A percentile compares a stretch with the other conserved stretches of the same genome.
phyloP scores from a whole-genome alignment of 1,284 basidiomycete species.

The Tilletia indica region DNA sequence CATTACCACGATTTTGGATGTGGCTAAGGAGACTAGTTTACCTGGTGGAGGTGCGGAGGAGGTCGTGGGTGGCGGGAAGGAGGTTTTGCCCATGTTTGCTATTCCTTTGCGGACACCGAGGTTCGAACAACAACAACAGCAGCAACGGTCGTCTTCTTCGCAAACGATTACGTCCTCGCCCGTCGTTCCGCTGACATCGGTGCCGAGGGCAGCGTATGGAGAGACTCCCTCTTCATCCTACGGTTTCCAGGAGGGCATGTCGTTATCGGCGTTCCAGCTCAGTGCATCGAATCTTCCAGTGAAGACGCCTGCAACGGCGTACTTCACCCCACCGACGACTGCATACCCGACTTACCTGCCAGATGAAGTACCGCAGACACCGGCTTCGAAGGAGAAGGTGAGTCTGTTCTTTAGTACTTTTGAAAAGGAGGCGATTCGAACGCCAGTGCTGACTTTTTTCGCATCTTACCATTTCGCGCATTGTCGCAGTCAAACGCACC shows the following conservation, averaged over 20 bases:
- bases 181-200: too few species aligned
- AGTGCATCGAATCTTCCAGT: too few species aligned
- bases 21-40: conserved; percentile 68
- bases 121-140: background rate
- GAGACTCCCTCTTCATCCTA: too few species aligned
- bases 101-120: conserved; percentile 13
- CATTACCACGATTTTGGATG: conserved; percentile 83
- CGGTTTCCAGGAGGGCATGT: too few species aligned
- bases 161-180: too few species aligned
- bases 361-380: background rate
- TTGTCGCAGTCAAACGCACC: conserved; percentile 1
- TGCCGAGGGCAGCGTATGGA: too few species aligned
- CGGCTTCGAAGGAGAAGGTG: background rate
- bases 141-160: too few species aligned
- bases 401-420: background rate
- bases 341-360: conserved; percentile 13
- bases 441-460: background rate
- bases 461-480: background rate
- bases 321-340: conserved; percentile 25
- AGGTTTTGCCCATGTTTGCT: background rate
- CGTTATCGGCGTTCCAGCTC: too few species aligned
- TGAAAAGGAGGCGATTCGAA: too few species aligned
- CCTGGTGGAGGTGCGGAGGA: conserved; percentile 23
- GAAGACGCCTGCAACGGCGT: conserved; percentile 10
- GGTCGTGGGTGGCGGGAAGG: background rate